Percentiles rank a stretch among this genome's conserved stretches.
Conservation (phyloP, 352 stramenopile species). For the Ophiocytium majus region DNA sequence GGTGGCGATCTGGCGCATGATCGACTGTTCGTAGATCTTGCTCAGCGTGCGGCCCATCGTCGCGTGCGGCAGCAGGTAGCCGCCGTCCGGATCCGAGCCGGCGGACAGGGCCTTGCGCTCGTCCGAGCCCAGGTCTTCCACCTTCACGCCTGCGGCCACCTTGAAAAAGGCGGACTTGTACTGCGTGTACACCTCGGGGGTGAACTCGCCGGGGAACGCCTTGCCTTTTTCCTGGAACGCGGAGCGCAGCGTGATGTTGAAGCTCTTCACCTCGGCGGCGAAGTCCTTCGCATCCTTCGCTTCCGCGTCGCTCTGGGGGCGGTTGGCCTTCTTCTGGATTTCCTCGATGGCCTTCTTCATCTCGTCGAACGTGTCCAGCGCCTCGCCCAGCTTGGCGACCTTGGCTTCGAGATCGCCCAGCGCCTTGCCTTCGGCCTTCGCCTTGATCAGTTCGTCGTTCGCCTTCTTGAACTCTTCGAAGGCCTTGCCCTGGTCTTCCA, state of each 20-base stretch:
- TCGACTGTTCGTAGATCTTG: conserved; percentile 1
- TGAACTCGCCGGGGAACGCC: too few species aligned
- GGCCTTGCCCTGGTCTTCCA: not conserved
- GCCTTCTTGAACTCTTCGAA: not conserved
- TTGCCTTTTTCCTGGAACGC: not conserved
- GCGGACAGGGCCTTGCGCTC: not conserved
- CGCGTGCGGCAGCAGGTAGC: not conserved
- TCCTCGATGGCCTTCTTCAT: not conserved
- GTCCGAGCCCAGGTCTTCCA: too few species aligned
- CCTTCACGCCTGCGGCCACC: too few species aligned
- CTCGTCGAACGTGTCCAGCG: not conserved
- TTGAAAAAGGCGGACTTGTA: too few species aligned
- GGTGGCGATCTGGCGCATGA: not conserved
- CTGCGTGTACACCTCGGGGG: too few species aligned
- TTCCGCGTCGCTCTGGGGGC: not conserved
- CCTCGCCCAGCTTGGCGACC: not conserved
- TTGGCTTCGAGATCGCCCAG: not conserved
- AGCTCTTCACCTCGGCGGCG: not conserved
- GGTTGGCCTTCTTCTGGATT: not conserved
- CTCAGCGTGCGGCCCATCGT: not conserved
- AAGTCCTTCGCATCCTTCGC: not conserved
- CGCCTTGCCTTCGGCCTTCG: not conserved
- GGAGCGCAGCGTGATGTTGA: not conserved
- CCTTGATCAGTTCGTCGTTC: not conserved
- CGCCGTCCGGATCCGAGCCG: conserved; percentile 6